Base-by-base conservation (phyloP, 1,139 yeast genomes). In the Saccharomyces hybrid region DNA sequence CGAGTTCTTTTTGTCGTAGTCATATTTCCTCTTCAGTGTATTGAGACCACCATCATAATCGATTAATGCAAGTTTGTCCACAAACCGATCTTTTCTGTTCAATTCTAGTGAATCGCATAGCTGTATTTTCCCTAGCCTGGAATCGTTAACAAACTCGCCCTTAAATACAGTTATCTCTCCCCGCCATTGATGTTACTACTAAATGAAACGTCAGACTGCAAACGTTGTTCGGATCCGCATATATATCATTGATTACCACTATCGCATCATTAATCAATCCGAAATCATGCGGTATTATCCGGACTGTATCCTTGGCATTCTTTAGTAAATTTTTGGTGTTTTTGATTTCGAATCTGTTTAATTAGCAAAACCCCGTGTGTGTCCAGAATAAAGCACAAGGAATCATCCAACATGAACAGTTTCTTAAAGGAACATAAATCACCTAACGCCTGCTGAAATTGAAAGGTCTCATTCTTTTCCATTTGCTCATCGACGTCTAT, bases 191-290 rank as follows among this genome's bases (percentile, higher is more conserved):
- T 7, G 66, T 59, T 4, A 57, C 56, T 4, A 66, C 53, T 28
- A 63, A 50, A 8, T 59, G 53, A 24, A 62, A 61, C 12, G 34
- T 51, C 5, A 65, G 44, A 16, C 49, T 51, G 19, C 56, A 58
- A 12, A 51, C 55, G 34, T 58, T 55, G 16, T 53, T 53, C 11
- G 28, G 4, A 31, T 58, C 53, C 9, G 49, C 42, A 34, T 58
- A 53, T 21, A 59, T 53, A n/a, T 52, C 26, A 11, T 58, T 54
- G n/a, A 63, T 54, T 2, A 61, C 41, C 14, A 66, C 29, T 3
- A 62, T 57, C 6, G 64, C 61, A 54, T 67, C 69, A 26, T 60
- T 59, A 4, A 64, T 57, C 9, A 62, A 53, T 1, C 68, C 70
- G 11, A 66, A 53, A 31, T 61, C 51, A 48, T 58, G 58, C 27